Conservation (phyloP, 495 filamentous ascomycete species). For the Bathelium albidoporum region DNA sequence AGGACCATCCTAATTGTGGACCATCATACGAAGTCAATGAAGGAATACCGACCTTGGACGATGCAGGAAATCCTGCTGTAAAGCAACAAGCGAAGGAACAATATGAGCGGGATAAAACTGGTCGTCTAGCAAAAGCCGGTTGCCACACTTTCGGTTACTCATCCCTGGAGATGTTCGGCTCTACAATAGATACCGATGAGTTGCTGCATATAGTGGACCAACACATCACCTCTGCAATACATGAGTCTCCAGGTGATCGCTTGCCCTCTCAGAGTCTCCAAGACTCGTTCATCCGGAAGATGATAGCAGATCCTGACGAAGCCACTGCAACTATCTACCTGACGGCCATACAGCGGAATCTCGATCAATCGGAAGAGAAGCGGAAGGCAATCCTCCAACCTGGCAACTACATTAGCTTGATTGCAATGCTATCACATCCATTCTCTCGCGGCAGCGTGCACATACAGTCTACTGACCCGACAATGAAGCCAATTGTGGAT, state of each 20-base stretch:
- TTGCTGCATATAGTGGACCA: conserved; percentile 4
- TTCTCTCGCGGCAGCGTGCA: conserved; percentile 17
- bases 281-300: conserved; percentile 8
- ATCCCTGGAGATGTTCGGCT: conserved; percentile 8
- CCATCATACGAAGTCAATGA: not conserved
- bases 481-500: conserved; percentile 10
- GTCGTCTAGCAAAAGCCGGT: conserved; percentile 6
- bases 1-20: conserved; percentile 12
- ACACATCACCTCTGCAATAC: not conserved
- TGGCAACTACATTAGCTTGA: conserved; percentile 14
- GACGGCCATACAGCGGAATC: not conserved
- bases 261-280: not conserved
- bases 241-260: not conserved
- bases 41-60: not conserved
- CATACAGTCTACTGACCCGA: conserved; percentile 10
- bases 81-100: not conserved
- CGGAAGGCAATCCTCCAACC: not conserved
- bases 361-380: not conserved
- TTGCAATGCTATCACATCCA: conserved; percentile 11
- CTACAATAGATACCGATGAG: not conserved
- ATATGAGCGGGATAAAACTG: conserved; percentile 8
- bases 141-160: conserved; percentile 11
- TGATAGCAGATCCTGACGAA: conserved; percentile 11
- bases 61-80: not conserved
- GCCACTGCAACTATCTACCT: conserved; percentile 10